These are phyloP conservation scores for Exophiala alcalophila DNA, from an alignment of 2,329 filamentous ascomycete species.

Conservation along the genomic window DNA sequence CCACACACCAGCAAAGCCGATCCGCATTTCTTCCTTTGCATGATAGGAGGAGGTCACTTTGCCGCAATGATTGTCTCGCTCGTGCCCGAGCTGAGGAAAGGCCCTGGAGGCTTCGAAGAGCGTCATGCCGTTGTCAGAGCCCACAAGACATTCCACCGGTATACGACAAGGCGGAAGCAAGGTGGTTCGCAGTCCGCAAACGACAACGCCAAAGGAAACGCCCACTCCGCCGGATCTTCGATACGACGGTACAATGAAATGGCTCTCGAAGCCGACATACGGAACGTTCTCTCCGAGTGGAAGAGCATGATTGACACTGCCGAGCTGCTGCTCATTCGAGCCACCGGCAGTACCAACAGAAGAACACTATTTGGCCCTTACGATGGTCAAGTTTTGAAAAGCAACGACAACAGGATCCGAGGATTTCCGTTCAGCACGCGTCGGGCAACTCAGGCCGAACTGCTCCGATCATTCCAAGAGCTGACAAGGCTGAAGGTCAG, in stretches of 20 bases:
- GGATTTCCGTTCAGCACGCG: conserved; percentile 92
- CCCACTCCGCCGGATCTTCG: conserved; percentile 88
- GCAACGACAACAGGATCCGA: conserved; percentile 75
- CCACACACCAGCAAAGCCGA: conserved; percentile 56
- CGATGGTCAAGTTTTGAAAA: conserved; percentile 76
- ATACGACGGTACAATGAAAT: conserved; percentile 92
- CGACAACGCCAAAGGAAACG: conserved; percentile 88
- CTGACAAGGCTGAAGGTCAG: conserved; percentile 84
- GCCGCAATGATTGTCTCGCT: conserved; percentile 93
- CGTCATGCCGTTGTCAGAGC: conserved; percentile 83
- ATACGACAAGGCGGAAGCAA: conserved; percentile 93
- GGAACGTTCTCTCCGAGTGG: conserved; percentile 78
- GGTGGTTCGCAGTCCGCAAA: conserved; percentile 93
- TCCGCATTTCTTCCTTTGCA: conserved; percentile 91
- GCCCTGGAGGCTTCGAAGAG: conserved; percentile 67
- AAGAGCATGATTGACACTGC: conserved; percentile 78
- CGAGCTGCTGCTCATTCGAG: conserved; percentile 82
- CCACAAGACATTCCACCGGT: conserved; percentile 96
- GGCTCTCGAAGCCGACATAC: conserved; percentile 83
- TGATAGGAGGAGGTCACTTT: conserved; percentile 98
- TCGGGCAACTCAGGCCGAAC: conserved; percentile 85
- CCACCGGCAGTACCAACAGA: conserved; percentile 81
- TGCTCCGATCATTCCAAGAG: conserved; percentile 93
- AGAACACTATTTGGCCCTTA: conserved; percentile 87
- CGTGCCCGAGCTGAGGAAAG: conserved; percentile 72